These are phyloP conservation scores for Melastoma candidum DNA, from an alignment of 441 rosid species.

Conservation along the genomic window DNA sequence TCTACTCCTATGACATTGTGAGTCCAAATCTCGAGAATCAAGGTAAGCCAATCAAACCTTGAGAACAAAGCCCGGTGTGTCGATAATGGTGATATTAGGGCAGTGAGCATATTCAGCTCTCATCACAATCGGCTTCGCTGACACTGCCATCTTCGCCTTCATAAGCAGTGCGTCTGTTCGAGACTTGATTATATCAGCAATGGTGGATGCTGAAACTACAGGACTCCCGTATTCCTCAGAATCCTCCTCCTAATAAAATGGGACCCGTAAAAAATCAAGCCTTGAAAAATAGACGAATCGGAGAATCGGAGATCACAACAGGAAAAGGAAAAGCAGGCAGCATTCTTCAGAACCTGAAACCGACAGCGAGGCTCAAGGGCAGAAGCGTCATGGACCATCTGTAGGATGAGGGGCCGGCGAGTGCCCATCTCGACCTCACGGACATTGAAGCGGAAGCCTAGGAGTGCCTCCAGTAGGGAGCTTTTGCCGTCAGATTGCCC, in stretches of 20 bases:
- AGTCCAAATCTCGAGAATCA: not conserved
- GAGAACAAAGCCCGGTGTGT: conserved; percentile 94
- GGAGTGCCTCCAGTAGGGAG: conserved; percentile 85
- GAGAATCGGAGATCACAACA: too few species aligned
- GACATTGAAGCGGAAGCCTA: conserved; percentile 87
- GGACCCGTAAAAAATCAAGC: too few species aligned
- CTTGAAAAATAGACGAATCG: too few species aligned
- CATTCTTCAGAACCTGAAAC: conserved; percentile 40
- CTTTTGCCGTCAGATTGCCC: conserved; percentile 96
- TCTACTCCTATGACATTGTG: not conserved
- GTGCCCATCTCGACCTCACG: conserved; percentile 99
- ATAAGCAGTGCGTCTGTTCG: conserved; percentile 59
- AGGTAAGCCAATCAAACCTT: conserved; percentile 31
- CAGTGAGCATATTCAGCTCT: conserved; percentile 95
- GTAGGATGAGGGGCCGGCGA: conserved; percentile 82
- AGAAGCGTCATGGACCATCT: conserved; percentile 83
- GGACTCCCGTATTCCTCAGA: conserved; percentile 79
- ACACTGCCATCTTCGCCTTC: conserved; percentile 65
- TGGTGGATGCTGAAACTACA: conserved; percentile 52
- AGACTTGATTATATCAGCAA: conserved; percentile 69
- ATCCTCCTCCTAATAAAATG: conserved; percentile 53
- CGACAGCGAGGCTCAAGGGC: conserved; percentile 84
- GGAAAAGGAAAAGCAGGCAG: too few species aligned
- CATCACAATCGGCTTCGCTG: conserved; percentile 87
- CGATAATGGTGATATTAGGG: conserved; percentile 88